These are phyloP conservation scores for Tulasnella calospora DNA, from an alignment of 768 basidiomycete genomes.

Conservation along the genomic window DNA sequence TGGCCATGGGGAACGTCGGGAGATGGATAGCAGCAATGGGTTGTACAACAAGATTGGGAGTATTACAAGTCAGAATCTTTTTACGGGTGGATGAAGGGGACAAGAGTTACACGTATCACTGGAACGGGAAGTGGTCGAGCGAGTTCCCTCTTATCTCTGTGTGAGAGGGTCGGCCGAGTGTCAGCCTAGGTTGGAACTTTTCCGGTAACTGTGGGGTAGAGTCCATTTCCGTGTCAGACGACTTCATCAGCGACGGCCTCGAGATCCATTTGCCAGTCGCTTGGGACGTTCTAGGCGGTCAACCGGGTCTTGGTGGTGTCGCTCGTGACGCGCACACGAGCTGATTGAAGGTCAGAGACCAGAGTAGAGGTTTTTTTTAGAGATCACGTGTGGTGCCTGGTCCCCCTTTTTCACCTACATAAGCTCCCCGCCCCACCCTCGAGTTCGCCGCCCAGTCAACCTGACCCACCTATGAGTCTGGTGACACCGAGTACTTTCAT, in stretches of 20 bases:
- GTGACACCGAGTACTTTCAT: not conserved
- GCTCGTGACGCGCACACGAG: not conserved
- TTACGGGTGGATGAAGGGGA: not conserved
- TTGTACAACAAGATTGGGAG: not conserved
- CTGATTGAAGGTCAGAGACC: not conserved
- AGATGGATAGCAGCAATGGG: not conserved
- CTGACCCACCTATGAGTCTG: not conserved
- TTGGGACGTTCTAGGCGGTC: not conserved
- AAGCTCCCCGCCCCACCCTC: not conserved
- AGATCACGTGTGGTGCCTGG: not conserved
- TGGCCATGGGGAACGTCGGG: slow-evolving; percentile 7
- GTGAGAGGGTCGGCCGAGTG: not conserved
- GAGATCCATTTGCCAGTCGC: not conserved
- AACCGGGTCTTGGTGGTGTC: not conserved
- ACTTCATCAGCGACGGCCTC: not conserved
- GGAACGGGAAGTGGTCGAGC: not conserved
- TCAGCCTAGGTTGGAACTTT: not conserved
- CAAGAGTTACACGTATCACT: not conserved
- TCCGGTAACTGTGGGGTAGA: not conserved
- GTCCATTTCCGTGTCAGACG: not conserved
- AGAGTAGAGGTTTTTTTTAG: not conserved
- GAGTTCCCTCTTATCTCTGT: not conserved
- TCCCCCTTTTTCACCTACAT: not conserved
- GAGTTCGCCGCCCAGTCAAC: not conserved
- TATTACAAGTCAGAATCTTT: not conserved